Percentiles rank a stretch among this genome's conserved stretches.
These are phyloP conservation scores for Leishmania amazonensis DNA, from an alignment of 208 protist genomes.

Conservation along the genomic window DNA sequence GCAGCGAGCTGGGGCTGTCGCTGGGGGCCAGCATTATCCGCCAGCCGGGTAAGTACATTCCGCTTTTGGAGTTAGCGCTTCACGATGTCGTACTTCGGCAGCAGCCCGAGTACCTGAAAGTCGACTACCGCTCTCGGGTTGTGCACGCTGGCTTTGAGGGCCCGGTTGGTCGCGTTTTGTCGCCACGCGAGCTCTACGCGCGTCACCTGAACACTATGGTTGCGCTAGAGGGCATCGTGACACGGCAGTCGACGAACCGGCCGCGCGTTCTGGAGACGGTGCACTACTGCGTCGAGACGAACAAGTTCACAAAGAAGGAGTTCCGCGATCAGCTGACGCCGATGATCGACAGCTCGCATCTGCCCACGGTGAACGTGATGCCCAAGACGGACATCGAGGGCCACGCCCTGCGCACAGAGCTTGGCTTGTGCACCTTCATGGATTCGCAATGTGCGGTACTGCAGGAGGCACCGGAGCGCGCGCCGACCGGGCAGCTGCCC, in stretches of 20 bases:
- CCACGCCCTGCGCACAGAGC: conserved; percentile 97
- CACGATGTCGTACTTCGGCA: conserved; percentile 85
- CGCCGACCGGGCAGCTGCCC: conserved; percentile 98
- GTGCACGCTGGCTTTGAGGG: conserved; percentile 95
- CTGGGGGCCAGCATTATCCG: conserved; percentile 78
- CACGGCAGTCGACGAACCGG: conserved; percentile 92
- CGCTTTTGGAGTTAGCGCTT: conserved; percentile 92
- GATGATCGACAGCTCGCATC: conserved; percentile 78
- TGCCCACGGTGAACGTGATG: conserved; percentile 93
- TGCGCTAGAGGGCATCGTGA: conserved; percentile 97
- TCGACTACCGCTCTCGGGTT: conserved; percentile 73
- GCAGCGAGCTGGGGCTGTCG: conserved; percentile 30
- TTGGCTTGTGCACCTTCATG: conserved; percentile 97
- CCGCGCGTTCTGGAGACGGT: conserved; percentile 90
- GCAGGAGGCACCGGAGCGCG: conserved; percentile 98
- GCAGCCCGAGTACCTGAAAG: conserved; percentile 85
- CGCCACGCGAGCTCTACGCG: conserved; percentile 94
- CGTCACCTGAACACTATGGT: conserved; percentile 95
- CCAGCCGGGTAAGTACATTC: conserved; percentile 85
- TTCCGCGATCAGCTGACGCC: conserved; percentile 97
- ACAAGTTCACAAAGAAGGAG: conserved; percentile 83
- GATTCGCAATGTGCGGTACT: conserved; percentile 96
- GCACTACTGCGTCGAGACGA: conserved; percentile 96
- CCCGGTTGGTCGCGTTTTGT: conserved; percentile 93
- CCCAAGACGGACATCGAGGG: conserved; percentile 95